A percentile compares a stretch with the other conserved stretches of the same genome.
These are phyloP conservation scores for Fusarium sp. DNA, from an alignment of 2,329 filamentous ascomycete species.

Conservation along the genomic window DNA sequence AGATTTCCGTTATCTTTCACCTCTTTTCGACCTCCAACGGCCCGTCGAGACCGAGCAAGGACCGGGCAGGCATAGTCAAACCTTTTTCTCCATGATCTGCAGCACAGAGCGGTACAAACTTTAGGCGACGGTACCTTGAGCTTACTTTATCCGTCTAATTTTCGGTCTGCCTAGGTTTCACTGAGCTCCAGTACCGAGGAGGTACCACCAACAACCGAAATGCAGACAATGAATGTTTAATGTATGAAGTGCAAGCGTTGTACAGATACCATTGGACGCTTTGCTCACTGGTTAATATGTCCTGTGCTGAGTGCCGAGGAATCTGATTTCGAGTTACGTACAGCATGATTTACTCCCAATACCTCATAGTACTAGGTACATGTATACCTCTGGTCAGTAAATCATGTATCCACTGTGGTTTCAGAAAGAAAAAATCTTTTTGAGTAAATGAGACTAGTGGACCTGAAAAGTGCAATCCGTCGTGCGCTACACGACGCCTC, in stretches of 20 bases:
- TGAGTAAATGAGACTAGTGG: constrained; percentile 30
- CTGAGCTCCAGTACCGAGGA: constrained; percentile 16
- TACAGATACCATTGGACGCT: constrained; percentile 6
- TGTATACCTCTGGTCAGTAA: background rate
- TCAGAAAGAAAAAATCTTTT: constrained; percentile 36
- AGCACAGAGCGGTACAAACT: constrained; percentile 1
- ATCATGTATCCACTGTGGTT: constrained; percentile 42
- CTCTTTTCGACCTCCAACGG: constrained; percentile 33
- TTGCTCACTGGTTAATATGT: no score
- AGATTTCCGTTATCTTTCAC: constrained; percentile 43
- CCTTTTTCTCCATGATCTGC: constrained; percentile 41
- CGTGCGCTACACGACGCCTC: constrained; percentile 44
- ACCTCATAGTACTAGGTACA: constrained; percentile 4
- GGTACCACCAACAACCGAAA: constrained; percentile 4
- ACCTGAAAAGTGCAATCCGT: constrained; percentile 23
- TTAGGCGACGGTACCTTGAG: constrained; percentile 6
- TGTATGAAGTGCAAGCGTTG: background rate
- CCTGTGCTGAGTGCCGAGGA: background rate
- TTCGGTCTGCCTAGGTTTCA: constrained; percentile 21
- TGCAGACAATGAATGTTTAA: background rate
- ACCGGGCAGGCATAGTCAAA: constrained; percentile 18
- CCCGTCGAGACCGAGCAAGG: constrained; percentile 28
- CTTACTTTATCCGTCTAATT: constrained; percentile 23
- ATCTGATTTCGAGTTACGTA: constrained; percentile 8
- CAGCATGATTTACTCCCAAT: constrained; percentile 16